Base-by-base conservation (phyloP, 257 asterid species). In the Lavandula angustifolia region DNA sequence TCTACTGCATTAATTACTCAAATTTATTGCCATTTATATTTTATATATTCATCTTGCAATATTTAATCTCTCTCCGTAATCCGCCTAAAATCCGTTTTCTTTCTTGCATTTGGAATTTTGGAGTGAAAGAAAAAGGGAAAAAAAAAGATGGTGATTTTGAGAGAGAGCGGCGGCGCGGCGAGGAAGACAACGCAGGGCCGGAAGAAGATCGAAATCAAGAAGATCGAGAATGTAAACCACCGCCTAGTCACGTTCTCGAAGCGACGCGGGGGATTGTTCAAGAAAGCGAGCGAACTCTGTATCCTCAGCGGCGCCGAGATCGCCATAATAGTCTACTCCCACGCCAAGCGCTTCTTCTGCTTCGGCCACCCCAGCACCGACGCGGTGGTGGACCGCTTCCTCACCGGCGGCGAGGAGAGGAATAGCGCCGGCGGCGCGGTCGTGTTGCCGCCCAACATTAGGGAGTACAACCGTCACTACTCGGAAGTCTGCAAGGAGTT, bases 231-330 rank as follows among this genome's bases (percentile, higher is more conserved):
- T 4, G 7, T 32, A 0, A 78, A 70, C 71, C 75, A 29, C 14
- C 79, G 83, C 0, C 83, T 69, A 59, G 86, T 78, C 7, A 81
- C 86, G 0, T 81, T 81, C 57, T 81, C 83, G 7, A 81, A 81
- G 66, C 74, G 86, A 7, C 81, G 83, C 16, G 65, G 54, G 11
- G 86, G 83, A 0, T 14, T 81, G 2, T 81, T 81, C 81, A 81
- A 78, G 63, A 81, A 81, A 37, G 83, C 83, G 0, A 78, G 81
- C 4, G 83, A 81, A 13, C 72, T 81, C 4, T 78, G 81, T 69
- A 67, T 73, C 3, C 78, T 78, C 43, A 68, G 64, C 31, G 83
- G 81, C 17, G 79, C 81, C 3, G 62, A 81, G 48, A 50, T 75
- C 4, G 74, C 76, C 3, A 73, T 81, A 4, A 64, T 81, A 12